phyloP scores from a whole-genome alignment of 768 basidiomycete genomes.

The Ramaria sp. region DNA sequence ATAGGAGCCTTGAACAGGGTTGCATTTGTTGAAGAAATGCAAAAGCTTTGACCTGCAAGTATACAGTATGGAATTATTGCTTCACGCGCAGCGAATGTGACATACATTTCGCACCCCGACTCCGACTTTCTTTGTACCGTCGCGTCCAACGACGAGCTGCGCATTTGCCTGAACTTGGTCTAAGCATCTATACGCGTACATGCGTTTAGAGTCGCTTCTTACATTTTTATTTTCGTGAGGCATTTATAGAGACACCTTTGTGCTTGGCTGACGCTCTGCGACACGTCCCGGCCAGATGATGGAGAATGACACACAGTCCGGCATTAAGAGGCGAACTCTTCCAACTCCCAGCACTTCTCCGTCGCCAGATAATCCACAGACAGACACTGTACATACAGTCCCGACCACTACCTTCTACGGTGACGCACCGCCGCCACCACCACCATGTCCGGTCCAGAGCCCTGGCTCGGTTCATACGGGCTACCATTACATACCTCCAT shows the following conservation, averaged over 20 bases:
- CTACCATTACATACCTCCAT: slow-evolving; percentile 3
- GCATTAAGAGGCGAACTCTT: neutral
- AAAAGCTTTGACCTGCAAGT: too few relatives aligned
- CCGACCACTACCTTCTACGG: neutral
- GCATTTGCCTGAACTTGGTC: too few relatives aligned
- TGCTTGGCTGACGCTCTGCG: too few relatives aligned
- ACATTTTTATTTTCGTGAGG: neutral
- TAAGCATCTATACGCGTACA: neutral
- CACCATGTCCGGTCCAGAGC: neutral
- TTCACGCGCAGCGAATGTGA: too few relatives aligned
- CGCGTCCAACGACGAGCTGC: too few relatives aligned
- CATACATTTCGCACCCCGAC: too few relatives aligned
- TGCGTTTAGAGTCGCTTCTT: neutral
- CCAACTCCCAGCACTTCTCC: neutral
- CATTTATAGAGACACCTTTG: too few relatives aligned
- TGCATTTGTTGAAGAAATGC: too few relatives aligned
- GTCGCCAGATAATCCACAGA: neutral
- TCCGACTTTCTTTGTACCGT: too few relatives aligned
- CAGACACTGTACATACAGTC: neutral
- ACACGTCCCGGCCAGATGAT: neutral
- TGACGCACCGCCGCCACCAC: neutral
- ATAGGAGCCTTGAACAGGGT: too few relatives aligned
- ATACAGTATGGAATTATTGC: too few relatives aligned
- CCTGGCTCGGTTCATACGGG: slow-evolving; percentile 3
- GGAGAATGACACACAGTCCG: slow-evolving; percentile 1